Base-by-base conservation (phyloP, 148 eudicot genomes). In the Persicaria maculosa region DNA sequence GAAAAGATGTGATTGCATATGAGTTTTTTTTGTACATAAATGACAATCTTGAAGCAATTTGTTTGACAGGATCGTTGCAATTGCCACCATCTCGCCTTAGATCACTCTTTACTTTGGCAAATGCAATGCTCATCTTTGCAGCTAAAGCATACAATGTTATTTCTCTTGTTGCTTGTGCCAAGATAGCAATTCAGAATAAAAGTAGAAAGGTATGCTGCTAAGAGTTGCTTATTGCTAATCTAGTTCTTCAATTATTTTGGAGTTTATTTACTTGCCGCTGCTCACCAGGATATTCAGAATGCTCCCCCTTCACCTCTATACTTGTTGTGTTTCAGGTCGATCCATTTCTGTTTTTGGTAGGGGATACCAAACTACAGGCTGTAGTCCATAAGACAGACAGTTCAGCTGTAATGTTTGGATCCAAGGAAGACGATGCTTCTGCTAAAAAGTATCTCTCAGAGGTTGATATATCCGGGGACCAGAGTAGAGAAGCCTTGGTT, bases 41-140 rank as follows among this genome's bases (percentile, higher is more conserved):
- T 36, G 6, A 31, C 36, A 62, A 62, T 62, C 36, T 3, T 62
- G 45, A 25, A 62, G 43, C 68, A 44, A 58, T 71, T 74, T 77
- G 55, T 71, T 79, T 62, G 80, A 54, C 88, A 92, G 99, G 97
- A 50, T 80, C 89, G 74, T 78, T 96, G 71, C 93, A 91, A 69
- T 78, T 96, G 72, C 93, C 92, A 69, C 91, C 99, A 45, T 89
- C 97, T 48, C 85, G 91, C 74, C 86, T 91, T 55, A 88, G 99
- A 80, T 90, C 99, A 46, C 94, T 96, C 47, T 96, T 87, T 79
- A 87, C 88, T 3, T 71, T 95, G 86, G 87, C 99, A 14, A 89
- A 88, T 68, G 81, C 88, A 10, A 90, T 96, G 97, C 84, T 92
- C 19, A 89, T 96, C 59, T 90, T 96, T 83, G 84, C 94, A 31